Evolutionary conservation across 225 moss, liverwort and hornwort genomes (phyloP).

Genomic region (Thuidium tamariscinum): DNA sequence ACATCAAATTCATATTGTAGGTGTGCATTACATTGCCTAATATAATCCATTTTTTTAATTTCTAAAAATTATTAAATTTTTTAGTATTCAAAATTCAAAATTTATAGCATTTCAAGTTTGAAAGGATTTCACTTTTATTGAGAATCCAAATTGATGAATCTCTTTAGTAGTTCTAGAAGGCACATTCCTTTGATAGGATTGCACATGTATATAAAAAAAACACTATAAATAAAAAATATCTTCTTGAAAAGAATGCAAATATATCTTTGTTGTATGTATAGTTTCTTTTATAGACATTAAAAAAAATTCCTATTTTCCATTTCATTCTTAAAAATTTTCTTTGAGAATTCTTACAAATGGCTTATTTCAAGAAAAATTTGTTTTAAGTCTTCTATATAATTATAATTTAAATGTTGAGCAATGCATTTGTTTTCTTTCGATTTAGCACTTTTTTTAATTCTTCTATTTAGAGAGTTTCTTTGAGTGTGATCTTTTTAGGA

Average conservation of each 20-base stretch:
- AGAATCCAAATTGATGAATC: not conserved
- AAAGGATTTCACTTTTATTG: rapidly evolving
- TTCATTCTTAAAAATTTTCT: not conserved
- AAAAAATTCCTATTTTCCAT: no score
- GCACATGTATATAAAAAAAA: rapidly evolving
- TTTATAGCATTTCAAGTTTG: not conserved
- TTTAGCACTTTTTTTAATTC: not conserved
- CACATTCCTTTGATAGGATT: no score
- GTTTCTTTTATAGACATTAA: no score
- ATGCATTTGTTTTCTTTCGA: not conserved
- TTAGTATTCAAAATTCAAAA: rapidly evolving
- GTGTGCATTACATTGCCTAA: rapidly evolving
- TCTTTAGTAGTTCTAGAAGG: no score
- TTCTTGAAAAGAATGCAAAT: rapidly evolving
- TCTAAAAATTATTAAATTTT: not conserved
- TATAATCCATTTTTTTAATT: not conserved
- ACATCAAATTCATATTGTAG: not conserved
- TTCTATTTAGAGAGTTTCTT: not conserved
- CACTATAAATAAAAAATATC: not conserved
- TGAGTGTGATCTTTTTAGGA: not conserved
- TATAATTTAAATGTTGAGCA: rapidly evolving
- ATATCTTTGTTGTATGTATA: rapidly evolving
- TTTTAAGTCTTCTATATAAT: not conserved
- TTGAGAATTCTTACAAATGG: rapidly evolving
- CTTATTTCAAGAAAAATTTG: rapidly evolving